These are phyloP conservation scores for Xylariaceae sp. DNA, from an alignment of 2,329 filamentous ascomycete species.

Conservation along the genomic window DNA sequence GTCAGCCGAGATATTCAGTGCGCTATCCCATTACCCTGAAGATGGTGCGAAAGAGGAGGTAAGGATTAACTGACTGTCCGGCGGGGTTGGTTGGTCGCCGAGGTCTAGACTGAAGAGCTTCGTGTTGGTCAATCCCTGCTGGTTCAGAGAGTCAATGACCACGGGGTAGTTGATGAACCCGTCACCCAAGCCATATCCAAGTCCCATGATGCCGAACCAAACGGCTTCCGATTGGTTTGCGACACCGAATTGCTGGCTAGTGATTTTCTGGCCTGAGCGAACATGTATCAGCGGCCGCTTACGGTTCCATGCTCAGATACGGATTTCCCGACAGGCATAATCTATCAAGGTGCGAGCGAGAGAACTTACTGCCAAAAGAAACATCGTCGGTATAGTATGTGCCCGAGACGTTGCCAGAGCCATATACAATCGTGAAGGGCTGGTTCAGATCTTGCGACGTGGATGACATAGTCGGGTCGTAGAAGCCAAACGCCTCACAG, in stretches of 20 bases:
- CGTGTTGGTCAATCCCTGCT: slow-evolving; percentile 39
- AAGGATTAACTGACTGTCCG: slow-evolving; percentile 13
- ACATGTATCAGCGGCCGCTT: too few species aligned
- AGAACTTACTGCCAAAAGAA: too few species aligned
- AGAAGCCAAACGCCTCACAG: slow-evolving; percentile 35
- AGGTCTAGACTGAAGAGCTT: slow-evolving; percentile 46
- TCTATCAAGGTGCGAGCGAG: too few species aligned
- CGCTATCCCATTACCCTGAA: too few species aligned
- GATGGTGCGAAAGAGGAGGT: background rate
- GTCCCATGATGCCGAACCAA: slow-evolving; percentile 44
- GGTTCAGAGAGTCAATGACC: slow-evolving; percentile 41
- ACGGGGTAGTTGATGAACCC: slow-evolving; percentile 43
- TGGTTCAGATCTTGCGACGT: slow-evolving; percentile 30
- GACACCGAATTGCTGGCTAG: slow-evolving; percentile 43
- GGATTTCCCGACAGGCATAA: too few species aligned
- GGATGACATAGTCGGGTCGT: slow-evolving; percentile 34
- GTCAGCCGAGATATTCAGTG: background rate
- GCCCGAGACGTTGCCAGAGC: slow-evolving; percentile 31
- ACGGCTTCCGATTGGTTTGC: slow-evolving; percentile 37
- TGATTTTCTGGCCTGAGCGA: slow-evolving; percentile 32
- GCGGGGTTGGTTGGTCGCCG: slow-evolving; percentile 25
- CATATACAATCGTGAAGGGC: slow-evolving; percentile 30
- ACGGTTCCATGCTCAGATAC: too few species aligned
- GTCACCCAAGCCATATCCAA: slow-evolving; percentile 34
- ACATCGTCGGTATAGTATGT: slow-evolving; percentile 40